Evolutionary conservation across 129 eudicot species (phyloP), one percentile per base, ranked within the genome.

Genomic region (Flaveria ramosissima): DNA sequence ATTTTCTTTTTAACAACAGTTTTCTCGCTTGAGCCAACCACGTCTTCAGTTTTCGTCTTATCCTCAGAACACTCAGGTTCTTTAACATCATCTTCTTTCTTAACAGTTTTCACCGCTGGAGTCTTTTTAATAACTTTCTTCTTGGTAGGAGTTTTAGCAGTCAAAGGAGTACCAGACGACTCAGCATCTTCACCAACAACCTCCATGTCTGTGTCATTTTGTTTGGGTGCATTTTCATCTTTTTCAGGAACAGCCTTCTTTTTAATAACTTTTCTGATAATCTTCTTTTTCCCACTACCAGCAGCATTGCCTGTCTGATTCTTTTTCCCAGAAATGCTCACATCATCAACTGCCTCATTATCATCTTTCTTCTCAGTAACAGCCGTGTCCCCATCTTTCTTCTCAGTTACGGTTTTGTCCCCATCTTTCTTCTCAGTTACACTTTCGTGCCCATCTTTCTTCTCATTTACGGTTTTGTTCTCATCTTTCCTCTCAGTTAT

Each of bases 281-380:
- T 86, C 78, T 82, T 92, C 87, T 88, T 92, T 73, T 90, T 92
- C 14, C 86, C 98, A 78, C 79, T 59, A 70, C 74, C 73, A 36
- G 81, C 65, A 24, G 83, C 67, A 60, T 47, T 72, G 68, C 66
- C 90, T 71, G 45, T 84, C 78, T 73, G 70, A 70, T 42, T 84
- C 73, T 74, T 80, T 71, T 88, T 80, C 26, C 62, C 89, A 7
- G 55, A 75, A 69, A 50, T 70, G 41, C 79, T 82, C 51, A 48
- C 86, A 42, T 80, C 86, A 45, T 51, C 87, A 51, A 68, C 83
- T 45, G 55, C 57, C 78, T 79, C 80, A 59, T 12, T 65, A 27
- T 57, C 64, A 61, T 61, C 67, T 24, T 61, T 61, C 66, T 60
- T 60, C 66, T 60, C 66, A 11, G 16, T 21, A 11, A 60, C 65